Percentiles rank a stretch among this genome's conserved stretches.
phyloP scores from a whole-genome alignment of 2,329 filamentous ascomycete species.

The Verticillium zaregamsianum region DNA sequence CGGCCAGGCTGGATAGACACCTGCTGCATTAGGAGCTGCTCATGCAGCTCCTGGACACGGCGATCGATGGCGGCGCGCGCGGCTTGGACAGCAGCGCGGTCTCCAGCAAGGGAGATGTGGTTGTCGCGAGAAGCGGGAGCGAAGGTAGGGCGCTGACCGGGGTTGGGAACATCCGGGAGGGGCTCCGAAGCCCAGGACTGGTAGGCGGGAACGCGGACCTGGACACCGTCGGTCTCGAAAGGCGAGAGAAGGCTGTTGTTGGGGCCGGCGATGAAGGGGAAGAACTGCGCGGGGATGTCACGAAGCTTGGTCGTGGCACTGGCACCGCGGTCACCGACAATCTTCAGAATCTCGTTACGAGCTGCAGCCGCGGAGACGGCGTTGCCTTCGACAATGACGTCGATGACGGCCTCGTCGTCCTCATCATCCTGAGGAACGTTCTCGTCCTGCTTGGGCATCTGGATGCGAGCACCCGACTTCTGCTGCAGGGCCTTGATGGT shows the following conservation, averaged over 20 bases:
- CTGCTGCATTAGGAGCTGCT: conserved; percentile 72
- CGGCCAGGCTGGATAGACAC: conserved; percentile 78
- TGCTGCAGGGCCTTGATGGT: conserved; percentile 89
- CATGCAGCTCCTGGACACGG: conserved; percentile 69
- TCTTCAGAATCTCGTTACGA: conserved; percentile 76
- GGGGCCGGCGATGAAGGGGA: conserved; percentile 86
- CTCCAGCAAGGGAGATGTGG: conserved; percentile 81
- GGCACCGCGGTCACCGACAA: conserved; percentile 80
- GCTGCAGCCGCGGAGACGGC: conserved; percentile 82
- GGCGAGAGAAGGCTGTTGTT: conserved; percentile 63
- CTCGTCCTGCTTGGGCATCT: conserved; percentile 79
- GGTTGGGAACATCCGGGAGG: conserved; percentile 56
- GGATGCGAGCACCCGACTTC: conserved; percentile 83
- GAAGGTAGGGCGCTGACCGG: conserved; percentile 67
- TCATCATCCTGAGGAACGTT: conserved; percentile 49
- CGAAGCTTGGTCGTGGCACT: conserved; percentile 78
- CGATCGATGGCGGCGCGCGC: conserved; percentile 78
- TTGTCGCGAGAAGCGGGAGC: conserved; percentile 64
- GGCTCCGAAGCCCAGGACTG: conserved; percentile 70
- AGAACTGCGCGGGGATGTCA: conserved; percentile 85
- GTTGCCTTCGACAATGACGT: conserved; percentile 88
- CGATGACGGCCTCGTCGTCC: conserved; percentile 79
- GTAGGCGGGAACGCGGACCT: conserved; percentile 79
- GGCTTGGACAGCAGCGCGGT: conserved; percentile 76
- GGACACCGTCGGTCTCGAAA: conserved; percentile 72